Evolutionary conservation across 441 rosid species (phyloP), one percentile per base, ranked within the genome.

Genomic region (Gossypium schwendimanii): DNA sequence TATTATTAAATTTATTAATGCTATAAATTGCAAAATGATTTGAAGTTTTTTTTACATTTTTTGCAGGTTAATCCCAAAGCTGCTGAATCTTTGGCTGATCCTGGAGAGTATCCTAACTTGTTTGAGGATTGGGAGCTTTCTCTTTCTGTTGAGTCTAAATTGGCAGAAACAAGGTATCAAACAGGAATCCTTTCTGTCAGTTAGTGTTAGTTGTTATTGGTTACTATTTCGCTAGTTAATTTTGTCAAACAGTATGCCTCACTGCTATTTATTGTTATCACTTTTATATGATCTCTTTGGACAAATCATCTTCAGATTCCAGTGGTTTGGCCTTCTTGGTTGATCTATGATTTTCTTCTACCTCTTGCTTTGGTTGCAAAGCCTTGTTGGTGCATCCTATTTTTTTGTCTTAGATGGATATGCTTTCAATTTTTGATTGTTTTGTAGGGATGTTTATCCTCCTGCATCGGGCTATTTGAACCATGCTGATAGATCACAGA

Each of bases 71-170:
- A 93, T 79, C 90, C 97, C 61, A 96, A 91, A 85, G 98, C 99
- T 65, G 99, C 99, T 44, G 99, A 96, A 76, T 93, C 98, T 70
- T 82, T 96, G 85, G 98, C 99, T 12, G 97, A 96, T 87, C 98
- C 99, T 62, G 89, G 84, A 78, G 99, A 96, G 83, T 93, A 96
- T 77, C 86, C 98, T 18, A 96, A 93, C 87, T 53, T 96, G 83
- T 96, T 93, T 84, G 99, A 95, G 75, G 98, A 96, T 81, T 93
- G 98, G 99, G 96, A 96, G 84, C 86, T 89, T 62, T 88, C 97
- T 49, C 81, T 91, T 36, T 84, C 97, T 26, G 81, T 96, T 53
- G 99, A 93, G 79, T 81, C 92, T 75, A 86, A 78, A 82, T 87
- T 78, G 77, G 87, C 88, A 62, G 97, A 82, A 82, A 82, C 88